Evolutionary conservation across 2,329 filamentous ascomycete genomes (phyloP).

Genomic region (Exophiala sp.): DNA sequence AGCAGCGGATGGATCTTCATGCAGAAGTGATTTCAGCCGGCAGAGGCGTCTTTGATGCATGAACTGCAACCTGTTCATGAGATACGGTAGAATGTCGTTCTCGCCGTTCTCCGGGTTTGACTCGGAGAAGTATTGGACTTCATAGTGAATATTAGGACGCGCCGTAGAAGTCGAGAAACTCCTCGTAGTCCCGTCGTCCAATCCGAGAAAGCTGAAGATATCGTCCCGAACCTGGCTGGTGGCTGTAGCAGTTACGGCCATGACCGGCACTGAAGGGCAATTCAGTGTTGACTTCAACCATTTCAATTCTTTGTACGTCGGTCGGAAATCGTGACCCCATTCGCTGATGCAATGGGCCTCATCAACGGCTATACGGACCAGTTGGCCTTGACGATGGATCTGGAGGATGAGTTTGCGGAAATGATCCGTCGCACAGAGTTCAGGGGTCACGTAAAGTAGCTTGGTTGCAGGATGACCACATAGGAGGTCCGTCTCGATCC

Average conservation of each 20-base stretch:
- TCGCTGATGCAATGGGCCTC: constrained; percentile 97
- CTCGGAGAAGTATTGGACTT: constrained; percentile 60
- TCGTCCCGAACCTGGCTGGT: constrained; percentile 75
- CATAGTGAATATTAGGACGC: constrained; percentile 81
- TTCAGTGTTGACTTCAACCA: constrained; percentile 68
- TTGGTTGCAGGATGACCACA: constrained; percentile 79
- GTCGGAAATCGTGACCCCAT: constrained; percentile 98
- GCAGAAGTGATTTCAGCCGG: constrained; percentile 41
- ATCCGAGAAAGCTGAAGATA: constrained; percentile 66
- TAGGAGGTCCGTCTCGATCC: constrained; percentile 73
- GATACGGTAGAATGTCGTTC: constrained; percentile 63
- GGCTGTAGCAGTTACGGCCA: constrained; percentile 87
- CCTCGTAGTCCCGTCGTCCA: constrained; percentile 50
- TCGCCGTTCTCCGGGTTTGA: constrained; percentile 52
- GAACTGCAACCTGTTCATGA: constrained; percentile 68
- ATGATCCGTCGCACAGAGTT: constrained; percentile 69
- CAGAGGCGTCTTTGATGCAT: constrained; percentile 64
- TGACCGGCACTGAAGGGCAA: constrained; percentile 81
- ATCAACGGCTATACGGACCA: constrained; percentile 84
- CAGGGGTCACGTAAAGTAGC: constrained; percentile 88
- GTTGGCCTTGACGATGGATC: constrained; percentile 72
- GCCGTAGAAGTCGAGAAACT: constrained; percentile 80
- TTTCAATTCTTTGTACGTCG: constrained; percentile 75
- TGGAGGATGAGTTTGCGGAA: constrained; percentile 70
- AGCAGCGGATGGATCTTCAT: constrained; percentile 19